phyloP scores from a whole-genome alignment of 2,329 filamentous ascomycete species.

The Monosporascus sp. region DNA sequence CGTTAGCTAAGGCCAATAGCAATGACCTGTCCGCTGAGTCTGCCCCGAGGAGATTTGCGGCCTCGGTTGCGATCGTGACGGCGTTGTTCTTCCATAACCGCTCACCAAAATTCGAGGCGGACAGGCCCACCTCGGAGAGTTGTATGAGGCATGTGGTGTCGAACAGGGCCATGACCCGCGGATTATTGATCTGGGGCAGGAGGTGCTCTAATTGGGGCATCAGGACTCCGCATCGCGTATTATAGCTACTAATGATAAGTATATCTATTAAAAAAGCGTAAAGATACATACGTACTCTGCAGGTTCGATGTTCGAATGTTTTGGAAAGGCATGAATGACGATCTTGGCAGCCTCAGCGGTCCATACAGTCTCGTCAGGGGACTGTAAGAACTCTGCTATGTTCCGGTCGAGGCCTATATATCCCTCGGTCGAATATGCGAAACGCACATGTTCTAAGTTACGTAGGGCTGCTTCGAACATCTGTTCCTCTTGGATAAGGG shows the following conservation, averaged over 20 bases:
- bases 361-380: neutral
- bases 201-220: neutral
- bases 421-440: neutral
- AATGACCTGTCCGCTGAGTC: neutral
- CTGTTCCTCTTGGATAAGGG: neutral
- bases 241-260: conserved; percentile 1
- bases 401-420: neutral
- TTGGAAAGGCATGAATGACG: neutral
- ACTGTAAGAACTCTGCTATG: neutral
- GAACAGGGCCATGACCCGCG: neutral
- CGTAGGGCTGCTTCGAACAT: neutral
- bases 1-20: neutral
- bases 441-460: neutral
- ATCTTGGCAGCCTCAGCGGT: neutral
- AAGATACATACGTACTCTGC: neutral
- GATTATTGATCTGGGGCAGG: neutral
- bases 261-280: neutral
- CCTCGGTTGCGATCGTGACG: neutral
- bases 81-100: conserved; percentile 1
- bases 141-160: neutral
- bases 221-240: neutral
- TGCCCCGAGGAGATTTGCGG: neutral
- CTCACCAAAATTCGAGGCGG: conserved; percentile 5
- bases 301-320: neutral
- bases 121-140: conserved; percentile 4